Base-by-base conservation (phyloP, 805 yeast species). In the Sugiyamaella lignohabitans region DNA sequence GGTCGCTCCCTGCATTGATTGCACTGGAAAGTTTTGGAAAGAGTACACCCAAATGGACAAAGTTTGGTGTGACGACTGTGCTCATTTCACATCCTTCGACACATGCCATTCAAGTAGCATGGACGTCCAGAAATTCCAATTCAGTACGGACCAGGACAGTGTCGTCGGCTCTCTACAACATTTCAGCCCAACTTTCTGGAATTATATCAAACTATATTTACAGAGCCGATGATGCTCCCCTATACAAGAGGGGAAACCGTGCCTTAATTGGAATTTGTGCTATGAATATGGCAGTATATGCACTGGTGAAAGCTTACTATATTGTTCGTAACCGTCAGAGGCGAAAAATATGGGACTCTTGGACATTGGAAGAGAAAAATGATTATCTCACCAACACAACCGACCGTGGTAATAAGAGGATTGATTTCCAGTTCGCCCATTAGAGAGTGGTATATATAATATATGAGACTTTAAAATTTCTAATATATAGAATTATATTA, bases 41-140 rank as follows among this genome's bases (percentile, higher is more conserved):
- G 20, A 24, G 32, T 5, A 32, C 45, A 5, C 23, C 21, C 27
- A 42, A 42, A 21, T 42, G 45, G 45, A 20, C 45, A 3, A 35
- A 42, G 29, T 42, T 30, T 20, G 40, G 38, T 20, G 45, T 42
- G 16, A 35, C 35, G 17, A 17, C 37, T 18, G 18, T 42, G 19
- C 21, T 42, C 3, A 32, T 32, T n/a, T 22, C 40, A 10, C 35
- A 35, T 30, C 45, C 45, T 6, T 24, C 38, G 20, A 37, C 45
- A 30, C 45, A 42, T 19, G 40, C 45, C 19, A 30, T 42, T 16
- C 24, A 30, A n/a, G 45, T 42, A 14, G 45, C 40, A 8, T 78
- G 84, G 80, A 73, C 78, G 47, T 79, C 87, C 0, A 61, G 75
- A 20, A 80, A 80, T 54, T 72, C 85, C 4, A 75, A 77, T 59